Evolutionary conservation across 1,139 yeast genomes (phyloP).

Genomic region (Diutina neorugosa): DNA sequence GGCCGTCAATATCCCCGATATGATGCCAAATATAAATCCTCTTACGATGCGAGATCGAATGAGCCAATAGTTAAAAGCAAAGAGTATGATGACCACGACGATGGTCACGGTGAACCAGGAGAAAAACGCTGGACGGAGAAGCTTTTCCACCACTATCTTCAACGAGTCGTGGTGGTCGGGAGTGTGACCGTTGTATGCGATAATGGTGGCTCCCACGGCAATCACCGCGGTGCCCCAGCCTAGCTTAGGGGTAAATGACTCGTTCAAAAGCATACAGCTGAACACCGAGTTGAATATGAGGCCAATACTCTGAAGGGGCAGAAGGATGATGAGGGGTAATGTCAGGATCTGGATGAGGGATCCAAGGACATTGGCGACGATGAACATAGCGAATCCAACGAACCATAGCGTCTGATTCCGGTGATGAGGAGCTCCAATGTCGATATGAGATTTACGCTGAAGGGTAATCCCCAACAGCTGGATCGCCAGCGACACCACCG

Average conservation of each 20-base stretch:
- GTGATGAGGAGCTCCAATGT: constrained; percentile 11
- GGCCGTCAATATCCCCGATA: constrained; percentile 74
- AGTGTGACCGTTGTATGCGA: constrained; percentile 55
- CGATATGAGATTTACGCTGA: constrained; percentile 67
- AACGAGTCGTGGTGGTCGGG: constrained; percentile 15
- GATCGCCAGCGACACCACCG: constrained; percentile 65
- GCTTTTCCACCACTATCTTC: constrained; percentile 15
- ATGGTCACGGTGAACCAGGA: constrained; percentile 29
- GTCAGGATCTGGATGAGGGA: constrained; percentile 78
- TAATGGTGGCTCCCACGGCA: constrained; percentile 64
- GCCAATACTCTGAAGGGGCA: constrained; percentile 82
- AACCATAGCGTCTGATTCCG: constrained; percentile 63
- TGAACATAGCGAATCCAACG: constrained; percentile 57
- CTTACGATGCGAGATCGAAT: constrained; percentile 7
- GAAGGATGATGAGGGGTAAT: constrained; percentile 64
- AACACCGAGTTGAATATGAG: constrained; percentile 68
- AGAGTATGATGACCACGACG: constrained; percentile 13
- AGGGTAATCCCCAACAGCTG: constrained; percentile 78
- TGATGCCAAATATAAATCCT: constrained; percentile 55
- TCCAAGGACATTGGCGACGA: constrained; percentile 67
- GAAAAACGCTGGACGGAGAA: constrained; percentile 19
- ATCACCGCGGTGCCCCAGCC: constrained; percentile 58
- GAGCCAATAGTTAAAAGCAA: not conserved
- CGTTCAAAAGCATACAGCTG: constrained; percentile 61
- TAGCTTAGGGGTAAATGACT: constrained; percentile 48